These are phyloP conservation scores for Stentor coeruleus DNA, from an alignment of 73 alveolate genomes.

Conservation along the genomic window DNA sequence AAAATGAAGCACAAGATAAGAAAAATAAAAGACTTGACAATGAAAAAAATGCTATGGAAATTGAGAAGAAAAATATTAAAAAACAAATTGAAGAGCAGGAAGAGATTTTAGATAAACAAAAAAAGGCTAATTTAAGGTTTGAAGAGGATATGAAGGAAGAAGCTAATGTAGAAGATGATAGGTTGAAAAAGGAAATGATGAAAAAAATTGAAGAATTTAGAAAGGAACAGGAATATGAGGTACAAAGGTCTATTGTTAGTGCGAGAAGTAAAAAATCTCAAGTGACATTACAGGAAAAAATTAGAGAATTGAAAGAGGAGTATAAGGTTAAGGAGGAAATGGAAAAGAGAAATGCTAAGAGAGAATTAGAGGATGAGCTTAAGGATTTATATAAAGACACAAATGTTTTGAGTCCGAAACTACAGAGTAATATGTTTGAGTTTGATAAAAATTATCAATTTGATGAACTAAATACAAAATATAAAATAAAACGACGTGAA, in stretches of 20 bases:
- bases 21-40: not conserved
- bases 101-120: slow-evolving; percentile 20
- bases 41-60: slow-evolving; percentile 7
- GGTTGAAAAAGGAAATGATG: not conserved
- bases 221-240: slow-evolving; percentile 7
- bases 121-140: not conserved
- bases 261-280: not conserved
- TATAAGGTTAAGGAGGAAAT: not conserved
- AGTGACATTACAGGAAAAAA: slow-evolving; percentile 1
- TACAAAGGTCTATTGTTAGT: not conserved
- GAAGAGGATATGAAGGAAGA: slow-evolving; percentile 16
- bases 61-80: not conserved
- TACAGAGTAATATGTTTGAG: not conserved
- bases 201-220: not conserved
- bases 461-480: not conserved
- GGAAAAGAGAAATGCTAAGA: not conserved
- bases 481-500: not conserved
- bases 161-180: not conserved
- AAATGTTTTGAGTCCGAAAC: not conserved
- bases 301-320: not conserved
- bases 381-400: not conserved
- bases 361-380: not conserved
- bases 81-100: not conserved
- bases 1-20: not conserved
- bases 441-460: not conserved